Base-by-base conservation (phyloP, 1,284 basidiomycete species). In the Psilocybe mexicana region DNA sequence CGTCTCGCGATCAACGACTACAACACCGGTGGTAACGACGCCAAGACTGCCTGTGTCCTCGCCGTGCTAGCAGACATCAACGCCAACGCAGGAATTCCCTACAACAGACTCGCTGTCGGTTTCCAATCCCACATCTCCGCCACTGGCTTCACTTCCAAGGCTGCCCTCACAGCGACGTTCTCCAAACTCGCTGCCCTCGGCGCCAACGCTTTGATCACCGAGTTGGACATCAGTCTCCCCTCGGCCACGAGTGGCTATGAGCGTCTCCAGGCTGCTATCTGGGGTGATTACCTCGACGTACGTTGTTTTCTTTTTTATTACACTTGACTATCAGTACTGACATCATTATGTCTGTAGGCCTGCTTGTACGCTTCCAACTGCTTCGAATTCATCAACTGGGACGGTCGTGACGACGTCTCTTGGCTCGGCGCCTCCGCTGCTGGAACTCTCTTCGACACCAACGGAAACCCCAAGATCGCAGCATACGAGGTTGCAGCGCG, bases 1-100 rank as follows among this genome's bases (percentile, higher is more conserved):
- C 59, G 59, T n/a, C 59, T 60, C 6, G 59, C 59, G 26, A 60
- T 60, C 26, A 60, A 60, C 52, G 59, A 60, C 59, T 60, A 60
- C 55, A 60, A 60, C 51, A 60, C 59, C 6, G 59, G 59, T 8
- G 59, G 54, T 2, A 30, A 36, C 18, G 59, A 60, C 38, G 59
- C 59, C 14, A 60, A 60, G 30, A 60, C 59, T 14, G 59, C 59
- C 23, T 60, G 59, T 42, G 52, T 60, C 28, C 48, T 60, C 25
- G 52, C 59, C 30, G 55, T 60, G 12, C 59, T 60, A 33, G 59
- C 59, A 7, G 59, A 60, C 43, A 57, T 60, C 42, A 60, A 60
- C 52, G 59, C 59, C 10, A 60, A 60, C 42, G 59, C 59, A 23
- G 54, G 18, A 11, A 54, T 60, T n/a, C 59, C 59, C 0, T 60